A percentile compares a stretch with the other conserved stretches of the same genome.
phyloP scores from a whole-genome alignment of 2,329 filamentous ascomycete species.

The Blumeria graminis region DNA sequence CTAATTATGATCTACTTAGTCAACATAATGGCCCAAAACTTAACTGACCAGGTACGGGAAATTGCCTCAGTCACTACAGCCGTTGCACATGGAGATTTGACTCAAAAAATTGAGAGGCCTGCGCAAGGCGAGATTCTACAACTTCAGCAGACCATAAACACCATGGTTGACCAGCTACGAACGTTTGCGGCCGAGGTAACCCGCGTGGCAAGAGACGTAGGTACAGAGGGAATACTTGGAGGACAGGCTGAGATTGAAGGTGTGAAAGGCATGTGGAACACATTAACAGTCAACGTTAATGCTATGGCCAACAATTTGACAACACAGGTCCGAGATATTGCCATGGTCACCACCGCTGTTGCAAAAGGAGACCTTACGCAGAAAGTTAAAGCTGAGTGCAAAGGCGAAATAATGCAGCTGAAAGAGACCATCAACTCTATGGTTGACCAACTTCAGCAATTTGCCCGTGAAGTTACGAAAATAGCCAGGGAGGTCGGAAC shows the following conservation, averaged over 20 bases:
- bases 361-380: slow-evolving; percentile 79
- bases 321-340: slow-evolving; percentile 84
- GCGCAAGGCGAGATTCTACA: slow-evolving; percentile 64
- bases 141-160: slow-evolving; percentile 68
- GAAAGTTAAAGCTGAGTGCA: slow-evolving; percentile 82
- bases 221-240: slow-evolving; percentile 60
- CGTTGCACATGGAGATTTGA: slow-evolving; percentile 60
- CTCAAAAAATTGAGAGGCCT: slow-evolving; percentile 62
- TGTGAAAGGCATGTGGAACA: slow-evolving; percentile 75
- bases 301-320: slow-evolving; percentile 75
- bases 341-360: slow-evolving; percentile 50
- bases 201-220: slow-evolving; percentile 60
- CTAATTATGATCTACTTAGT: slow-evolving; percentile 22
- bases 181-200: slow-evolving; percentile 71
- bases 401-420: slow-evolving; percentile 77
- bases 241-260: slow-evolving; percentile 66
- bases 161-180: slow-evolving; percentile 67
- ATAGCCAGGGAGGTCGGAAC: slow-evolving; percentile 92
- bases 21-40: slow-evolving; percentile 64
- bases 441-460: slow-evolving; percentile 93
- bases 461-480: slow-evolving; percentile 89
- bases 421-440: slow-evolving; percentile 99
- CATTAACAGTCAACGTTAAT: slow-evolving; percentile 65
- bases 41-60: slow-evolving; percentile 65
- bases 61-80: slow-evolving; percentile 68